Evolutionary conservation across 2,329 filamentous ascomycete species (phyloP), one percentile per base, ranked within the genome.

Genomic region (Didymellaceae sp.): DNA sequence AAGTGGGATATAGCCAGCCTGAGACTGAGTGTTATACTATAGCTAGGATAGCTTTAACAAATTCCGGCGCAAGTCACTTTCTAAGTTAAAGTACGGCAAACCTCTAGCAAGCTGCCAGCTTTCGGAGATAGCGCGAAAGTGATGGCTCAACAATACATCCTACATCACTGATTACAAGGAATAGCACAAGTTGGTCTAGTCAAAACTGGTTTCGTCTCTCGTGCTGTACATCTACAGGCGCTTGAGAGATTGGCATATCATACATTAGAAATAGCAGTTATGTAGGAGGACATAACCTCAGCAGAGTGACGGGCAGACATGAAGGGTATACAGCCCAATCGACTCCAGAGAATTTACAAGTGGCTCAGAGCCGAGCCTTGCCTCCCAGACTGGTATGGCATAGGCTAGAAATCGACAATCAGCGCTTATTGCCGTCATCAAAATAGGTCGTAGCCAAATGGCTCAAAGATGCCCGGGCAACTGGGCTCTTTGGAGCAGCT

Each of bases 191-290:
- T 45, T 55, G 5, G 7, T 57, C 17, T 59, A 58, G 53, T 50
- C 53, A 63, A 65, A 61, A 44, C 49, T 63, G 69, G 67, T 68
- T 72, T 72, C 67, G 62, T 66, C 61, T 67, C 67, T 66, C 64
- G 52, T 56, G 63, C 66, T 68, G 65, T 60, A 58, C 42, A 43
- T 20, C 52, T 32, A 52, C 67, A 71, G 67, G 46, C 59, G 63
- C 63, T 59, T 25, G 46, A 61, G 61, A 61, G 52, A 49, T 61
- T 57, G 63, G 59, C 57, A 58, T 69, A 71, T 69, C 65, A 74
- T 74, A 74, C 70, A 74, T 74, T 74, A 74, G 61, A 60, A 73
- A 74, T 73, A 73, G 64, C 61, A 72, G 66, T 63, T 74, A 74
- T 72, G 56, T 70, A 72, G 61, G 63, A 72, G 68, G 70, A 59